These are phyloP conservation scores for Pseudoturritis turrita DNA, from an alignment of 345 rosid species.

Conservation along the genomic window DNA sequence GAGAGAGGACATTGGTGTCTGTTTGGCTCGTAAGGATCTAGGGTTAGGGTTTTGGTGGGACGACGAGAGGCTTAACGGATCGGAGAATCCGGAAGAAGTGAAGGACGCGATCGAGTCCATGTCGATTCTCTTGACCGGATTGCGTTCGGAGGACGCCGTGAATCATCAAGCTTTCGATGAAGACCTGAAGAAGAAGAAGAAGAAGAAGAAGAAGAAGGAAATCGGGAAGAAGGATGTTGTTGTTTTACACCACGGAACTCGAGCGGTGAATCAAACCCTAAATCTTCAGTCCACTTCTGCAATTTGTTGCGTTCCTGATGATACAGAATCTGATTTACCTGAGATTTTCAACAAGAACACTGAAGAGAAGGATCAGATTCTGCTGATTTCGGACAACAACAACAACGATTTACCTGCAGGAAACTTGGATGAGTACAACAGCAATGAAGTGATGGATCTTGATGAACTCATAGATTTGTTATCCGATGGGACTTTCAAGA, in stretches of 20 bases:
- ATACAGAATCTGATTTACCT: too few relatives aligned
- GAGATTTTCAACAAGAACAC: too few relatives aligned
- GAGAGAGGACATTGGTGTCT: not conserved
- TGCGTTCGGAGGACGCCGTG: not conserved
- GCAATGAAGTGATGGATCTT: too few relatives aligned
- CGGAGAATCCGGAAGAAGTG: not conserved
- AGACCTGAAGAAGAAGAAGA: not conserved
- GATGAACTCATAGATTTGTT: too few relatives aligned
- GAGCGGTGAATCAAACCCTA: not conserved
- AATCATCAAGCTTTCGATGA: not conserved
- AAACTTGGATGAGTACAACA: too few relatives aligned
- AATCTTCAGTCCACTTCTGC: not conserved
- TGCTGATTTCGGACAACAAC: too few relatives aligned
- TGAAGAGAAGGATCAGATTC: too few relatives aligned
- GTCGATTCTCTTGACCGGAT: not conserved
- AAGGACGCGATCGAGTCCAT: not conserved
- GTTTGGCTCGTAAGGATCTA: not conserved
- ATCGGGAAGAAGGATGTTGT: not conserved
- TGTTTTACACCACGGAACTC: not conserved
- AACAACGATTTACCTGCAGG: too few relatives aligned
- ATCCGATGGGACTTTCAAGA: too few relatives aligned
- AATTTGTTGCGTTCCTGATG: not conserved
- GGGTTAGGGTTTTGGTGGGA: not conserved
- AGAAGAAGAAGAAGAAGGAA: not conserved
- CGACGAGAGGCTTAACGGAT: not conserved